phyloP scores from a whole-genome alignment of 1,284 basidiomycete genomes.

The Malassezia sp. region DNA sequence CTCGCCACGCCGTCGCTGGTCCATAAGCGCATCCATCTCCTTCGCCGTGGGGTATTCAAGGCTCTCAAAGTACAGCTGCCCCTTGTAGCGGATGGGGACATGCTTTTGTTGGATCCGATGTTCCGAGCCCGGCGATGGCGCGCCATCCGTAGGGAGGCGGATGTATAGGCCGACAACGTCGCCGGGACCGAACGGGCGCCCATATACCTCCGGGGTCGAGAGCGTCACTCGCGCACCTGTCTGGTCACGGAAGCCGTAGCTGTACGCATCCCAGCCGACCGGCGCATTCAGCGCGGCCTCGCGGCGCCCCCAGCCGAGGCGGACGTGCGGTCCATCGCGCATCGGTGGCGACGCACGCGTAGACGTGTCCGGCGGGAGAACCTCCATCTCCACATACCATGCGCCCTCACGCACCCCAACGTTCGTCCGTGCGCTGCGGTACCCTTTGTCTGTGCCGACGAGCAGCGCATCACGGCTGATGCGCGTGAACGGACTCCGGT shows the following conservation, averaged over 20 bases:
- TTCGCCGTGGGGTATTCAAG: conserved; percentile 81
- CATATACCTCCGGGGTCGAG: conserved; percentile 66
- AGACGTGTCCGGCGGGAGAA: conserved; percentile 54
- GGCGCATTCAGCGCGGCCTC: conserved; percentile 87
- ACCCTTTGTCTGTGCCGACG: conserved; percentile 73
- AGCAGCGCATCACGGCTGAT: conserved; percentile 70
- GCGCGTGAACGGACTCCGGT: conserved; percentile 59
- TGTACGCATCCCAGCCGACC: conserved; percentile 83
- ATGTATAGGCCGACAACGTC: conserved; percentile 91
- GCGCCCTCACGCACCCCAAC: conserved; percentile 75
- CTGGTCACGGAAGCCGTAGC: conserved; percentile 80
- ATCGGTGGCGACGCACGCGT: conserved; percentile 18
- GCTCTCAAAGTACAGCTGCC: conserved; percentile 90
- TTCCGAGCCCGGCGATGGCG: conserved; percentile 19
- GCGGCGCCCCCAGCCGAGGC: conserved; percentile 79
- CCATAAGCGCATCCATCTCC: conserved; percentile 67
- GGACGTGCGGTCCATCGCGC: conserved; percentile 62
- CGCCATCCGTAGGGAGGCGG: conserved; percentile 56
- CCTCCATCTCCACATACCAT: conserved; percentile 87
- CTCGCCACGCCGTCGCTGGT: conserved; percentile 39
- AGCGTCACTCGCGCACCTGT: conserved; percentile 80
- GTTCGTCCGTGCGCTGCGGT: conserved; percentile 76
- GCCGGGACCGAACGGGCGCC: conserved; percentile 59
- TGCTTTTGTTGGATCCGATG: conserved; percentile 32
- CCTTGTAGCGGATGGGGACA: conserved; percentile 76